Evolutionary conservation across 805 yeast genomes (phyloP), one percentile per base, ranked within the genome.

Genomic region (Blastobotrys muscicola): DNA sequence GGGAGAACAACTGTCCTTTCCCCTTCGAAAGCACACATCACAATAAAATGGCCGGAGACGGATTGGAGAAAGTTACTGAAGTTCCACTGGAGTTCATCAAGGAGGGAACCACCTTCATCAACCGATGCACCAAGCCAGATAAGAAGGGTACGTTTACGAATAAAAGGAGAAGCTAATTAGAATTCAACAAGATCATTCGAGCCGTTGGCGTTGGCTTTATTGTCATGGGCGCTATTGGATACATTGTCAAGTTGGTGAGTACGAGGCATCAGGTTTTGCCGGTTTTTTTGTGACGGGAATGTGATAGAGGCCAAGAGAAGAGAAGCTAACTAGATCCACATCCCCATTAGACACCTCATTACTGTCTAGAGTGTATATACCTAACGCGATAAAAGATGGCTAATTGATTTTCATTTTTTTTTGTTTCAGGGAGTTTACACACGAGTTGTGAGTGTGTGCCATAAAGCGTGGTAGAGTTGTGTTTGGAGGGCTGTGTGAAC

Each of bases 151-250:
- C 47, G 80, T 52, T 14, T 35, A 8, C 14, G 26, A 6, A 3
- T 15, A 5, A 7, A 35, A n/a, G n/a, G 38, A 15, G 29, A 7
- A n/a, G 29, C 20, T 29, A 29, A 26, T n/a, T 48, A 75, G 98
- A 90, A 69, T 90, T 85, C 73, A 57, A 80, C 47, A 82, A 82
- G 66, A 83, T 90, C 60, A 76, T 92, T 51, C 83, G 92, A 68
- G 97, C 97, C 42, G 97, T 90, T 42, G 97, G 97, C 58, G 74
- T 89, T 51, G 98, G 98, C 54, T 90, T 90, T 68, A 71, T 90
- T 56, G 90, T 90, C 78, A 92, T 90, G 89, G 98, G 98, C 61
- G 82, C 85, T 58, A 94, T 92, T 59, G 98, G 98, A 46, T 90
- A 87, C 69, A 84, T 81, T 59, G 92, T 92, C 68, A 90, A 90